These are phyloP conservation scores for Exophiala viscosa DNA, from an alignment of 2,329 filamentous ascomycete genomes.

Conservation along the genomic window DNA sequence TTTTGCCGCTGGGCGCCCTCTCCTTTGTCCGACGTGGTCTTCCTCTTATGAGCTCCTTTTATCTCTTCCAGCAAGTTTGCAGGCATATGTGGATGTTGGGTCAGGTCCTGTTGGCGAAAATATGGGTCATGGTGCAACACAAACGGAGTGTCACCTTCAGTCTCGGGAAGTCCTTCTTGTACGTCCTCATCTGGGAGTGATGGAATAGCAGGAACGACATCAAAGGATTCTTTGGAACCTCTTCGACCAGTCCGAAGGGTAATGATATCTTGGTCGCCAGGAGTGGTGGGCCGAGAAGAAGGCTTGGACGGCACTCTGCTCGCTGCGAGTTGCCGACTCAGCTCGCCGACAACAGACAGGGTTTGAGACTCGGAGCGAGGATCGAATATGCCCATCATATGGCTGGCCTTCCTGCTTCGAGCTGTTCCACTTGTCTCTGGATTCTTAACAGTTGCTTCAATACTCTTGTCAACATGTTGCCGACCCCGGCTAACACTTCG, in stretches of 20 bases:
- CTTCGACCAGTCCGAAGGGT: neutral
- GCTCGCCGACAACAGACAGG: constrained; percentile 4
- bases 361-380: constrained; percentile 16
- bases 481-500: constrained; percentile 44
- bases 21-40: neutral
- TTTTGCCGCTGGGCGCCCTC: neutral
- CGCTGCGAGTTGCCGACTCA: neutral
- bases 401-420: constrained; percentile 62
- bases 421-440: constrained; percentile 53
- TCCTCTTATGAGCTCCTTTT: constrained; percentile 5
- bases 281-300: constrained; percentile 13
- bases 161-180: neutral
- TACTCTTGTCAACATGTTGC: constrained; percentile 56
- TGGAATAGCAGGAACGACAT: neutral
- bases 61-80: constrained; percentile 55
- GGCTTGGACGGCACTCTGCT: constrained; percentile 7
- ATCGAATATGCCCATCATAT: constrained; percentile 63
- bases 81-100: constrained; percentile 40
- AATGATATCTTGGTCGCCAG: constrained; percentile 8
- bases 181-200: constrained; percentile 1
- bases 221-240: constrained; percentile 10
- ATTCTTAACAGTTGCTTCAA: constrained; percentile 60
- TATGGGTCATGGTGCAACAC: constrained; percentile 28
- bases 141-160: constrained; percentile 4
- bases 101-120: constrained; percentile 31